Conservation (phyloP, 129 eudicot species). For the Flaveria brownii region DNA sequence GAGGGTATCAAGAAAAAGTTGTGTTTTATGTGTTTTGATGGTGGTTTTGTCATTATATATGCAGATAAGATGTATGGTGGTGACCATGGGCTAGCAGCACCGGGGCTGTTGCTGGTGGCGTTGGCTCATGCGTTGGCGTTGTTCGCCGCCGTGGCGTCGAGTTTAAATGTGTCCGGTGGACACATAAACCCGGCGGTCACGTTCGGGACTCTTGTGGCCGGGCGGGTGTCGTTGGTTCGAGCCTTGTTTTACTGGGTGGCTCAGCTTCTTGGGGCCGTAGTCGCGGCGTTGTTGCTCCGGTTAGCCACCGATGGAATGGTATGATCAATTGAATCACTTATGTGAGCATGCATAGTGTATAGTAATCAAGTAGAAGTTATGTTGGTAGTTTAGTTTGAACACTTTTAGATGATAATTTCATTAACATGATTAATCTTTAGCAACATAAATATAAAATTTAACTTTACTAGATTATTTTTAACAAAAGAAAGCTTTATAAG, state of each 20-base stretch:
- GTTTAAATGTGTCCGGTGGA: slow-evolving; percentile 85
- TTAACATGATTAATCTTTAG: too few relatives aligned
- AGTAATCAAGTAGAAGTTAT: too few relatives aligned
- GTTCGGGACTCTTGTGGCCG: slow-evolving; percentile 77
- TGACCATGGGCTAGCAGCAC: slow-evolving; percentile 42
- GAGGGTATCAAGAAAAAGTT: too few relatives aligned
- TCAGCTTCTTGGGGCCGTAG: slow-evolving; percentile 76
- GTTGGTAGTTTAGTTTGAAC: too few relatives aligned
- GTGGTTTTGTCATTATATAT: neutral
- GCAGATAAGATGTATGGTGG: slow-evolving; percentile 61
- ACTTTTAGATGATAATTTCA: too few relatives aligned
- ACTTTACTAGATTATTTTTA: too few relatives aligned
- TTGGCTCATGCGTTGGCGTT: slow-evolving; percentile 70
- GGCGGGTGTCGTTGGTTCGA: slow-evolving; percentile 69
- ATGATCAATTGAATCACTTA: neutral
- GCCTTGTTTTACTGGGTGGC: slow-evolving; percentile 82
- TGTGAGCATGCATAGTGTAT: too few relatives aligned
- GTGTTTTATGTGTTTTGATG: neutral
- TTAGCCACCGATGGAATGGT: slow-evolving; percentile 82
- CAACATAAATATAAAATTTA: too few relatives aligned
- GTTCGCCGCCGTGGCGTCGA: slow-evolving; percentile 81
- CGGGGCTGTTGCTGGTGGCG: slow-evolving; percentile 61
- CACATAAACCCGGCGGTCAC: slow-evolving; percentile 91
- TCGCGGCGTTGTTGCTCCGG: slow-evolving; percentile 64
- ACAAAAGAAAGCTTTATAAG: too few relatives aligned